Conservation (phyloP, 202 grass and related monocot genomes). For the Setaria viridis region DNA sequence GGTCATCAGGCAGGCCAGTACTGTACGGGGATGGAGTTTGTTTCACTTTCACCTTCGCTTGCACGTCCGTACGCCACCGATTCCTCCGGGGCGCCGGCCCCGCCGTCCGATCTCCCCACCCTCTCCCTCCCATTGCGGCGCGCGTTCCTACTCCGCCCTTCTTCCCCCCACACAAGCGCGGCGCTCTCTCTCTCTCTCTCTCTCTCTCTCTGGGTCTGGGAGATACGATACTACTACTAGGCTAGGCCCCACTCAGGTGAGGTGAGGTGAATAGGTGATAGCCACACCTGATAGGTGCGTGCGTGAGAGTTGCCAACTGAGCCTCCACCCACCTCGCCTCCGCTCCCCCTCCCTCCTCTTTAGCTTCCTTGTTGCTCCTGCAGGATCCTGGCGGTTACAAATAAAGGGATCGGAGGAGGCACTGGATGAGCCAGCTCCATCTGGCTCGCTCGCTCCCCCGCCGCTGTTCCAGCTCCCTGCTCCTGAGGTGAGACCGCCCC, state of each 20-base stretch:
- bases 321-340: neutral
- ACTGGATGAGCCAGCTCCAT: constrained; percentile 5
- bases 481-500: constrained; percentile 3
- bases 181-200: neutral
- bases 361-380: constrained; percentile 1
- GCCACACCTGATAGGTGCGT: neutral
- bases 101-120: neutral
- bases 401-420: neutral
- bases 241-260: neutral
- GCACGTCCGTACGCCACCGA: neutral
- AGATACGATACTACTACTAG: neutral
- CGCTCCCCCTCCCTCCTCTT: neutral
- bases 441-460: neutral
- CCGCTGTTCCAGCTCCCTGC: neutral
- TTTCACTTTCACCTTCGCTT: neutral
- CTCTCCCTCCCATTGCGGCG: neutral
- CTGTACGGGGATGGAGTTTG: neutral
- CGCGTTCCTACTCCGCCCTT: neutral
- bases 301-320: constrained; percentile 23
- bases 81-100: neutral
- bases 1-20: too few relatives aligned
- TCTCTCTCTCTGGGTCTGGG: neutral
- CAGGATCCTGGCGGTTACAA: constrained; percentile 35
- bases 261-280: neutral
- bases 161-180: too few relatives aligned